Base-by-base conservation (phyloP, 345 rosid species). In the Trapa incisa region DNA sequence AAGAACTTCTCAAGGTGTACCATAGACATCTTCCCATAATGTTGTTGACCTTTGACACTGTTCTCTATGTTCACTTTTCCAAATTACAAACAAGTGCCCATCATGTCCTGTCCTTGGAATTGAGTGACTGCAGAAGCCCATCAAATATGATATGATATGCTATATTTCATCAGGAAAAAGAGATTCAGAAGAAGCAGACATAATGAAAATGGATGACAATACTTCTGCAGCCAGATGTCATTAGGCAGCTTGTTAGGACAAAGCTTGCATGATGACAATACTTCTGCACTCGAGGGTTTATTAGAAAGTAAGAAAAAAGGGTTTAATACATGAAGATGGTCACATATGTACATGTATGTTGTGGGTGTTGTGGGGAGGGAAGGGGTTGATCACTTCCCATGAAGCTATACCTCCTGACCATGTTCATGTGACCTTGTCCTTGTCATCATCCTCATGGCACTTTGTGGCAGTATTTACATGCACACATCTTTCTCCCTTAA, bases 361-460 rank as follows among this genome's bases (percentile, higher is more conserved):
- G 29, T 22, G 29, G 29, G 29, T 22, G 29, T 22, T 66, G 68
- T 71, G 64, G 48, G 77, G 70, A 68, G 86, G 87, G 87, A 74
- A 22, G 29, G 29, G 29, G 29, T 22, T 22, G 29, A 22, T 22
- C 29, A 22, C 29, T 22, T 85, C 82, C 72, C 80, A 70, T 65
- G 82, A 81, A 75, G 71, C 29, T 22, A 22, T 68, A 79, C 77
- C 78, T 80, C 29, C 29, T 81, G 83, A 71, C 82, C 79, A 7
- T 79, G 82, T 63, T 80, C 88, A 80, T 84, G 88, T 82, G 82
- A 77, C 74, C 81, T 73, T 73, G 88, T 82, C 85, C 69, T 65
- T 75, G 69, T 82, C 80, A 69, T 72, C 68, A 58, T 72, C 68
- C 78, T 76, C 71, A 74, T 75, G 63, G 37, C 63, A 33, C 63